Evolutionary conservation across 352 stramenopile genomes (phyloP), one percentile per base, ranked within the genome.

Genomic region (Phytophthora capsici): DNA sequence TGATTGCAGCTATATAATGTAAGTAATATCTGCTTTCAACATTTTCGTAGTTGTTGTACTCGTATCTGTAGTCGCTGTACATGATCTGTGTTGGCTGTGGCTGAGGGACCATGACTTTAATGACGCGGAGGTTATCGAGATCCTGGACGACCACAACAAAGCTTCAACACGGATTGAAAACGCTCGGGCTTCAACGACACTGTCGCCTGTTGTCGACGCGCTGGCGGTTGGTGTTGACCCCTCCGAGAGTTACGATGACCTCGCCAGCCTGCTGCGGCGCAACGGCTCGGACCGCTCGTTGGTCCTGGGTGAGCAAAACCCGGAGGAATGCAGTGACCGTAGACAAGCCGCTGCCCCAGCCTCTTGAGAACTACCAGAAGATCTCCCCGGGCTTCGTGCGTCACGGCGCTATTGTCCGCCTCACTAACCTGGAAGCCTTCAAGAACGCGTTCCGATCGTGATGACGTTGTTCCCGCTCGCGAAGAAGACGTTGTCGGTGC

Each of bases 351-450:
- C 66, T 56, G 44, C 46, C 69, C 28, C 71, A 66, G 67, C 52
- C 60, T 30, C 45, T 75, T 22, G 78, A 89, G 43, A 78, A 84
- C 62, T 88, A 89, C 57, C 78, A 90, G 46, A 90, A 91, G 48
- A 86, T 96, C 32, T 91, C 88, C 20, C 68, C 88, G 6, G 78
- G 63, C 16, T 81, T 90, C 47, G 63, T 89, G 52, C 86, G 86
- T 40, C 83, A 94, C 57, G 88, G 90, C 44, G 80, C 97, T 19
- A 94, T 97, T 59, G 83, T 93, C 55, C 91, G 97, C 55, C 85
- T 97, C 45, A 75, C 89, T n/a, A 88, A 79, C 20, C 66, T 99
- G 7, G 84, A 89, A 56, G 66, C 87, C 13, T 80, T 96, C 48
- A 72, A 96, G 63, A 74, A 84, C 20, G 64, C 83, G 20, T 91